phyloP scores from a whole-genome alignment of 768 basidiomycete genomes.

The Phanerochaete carnosa region DNA sequence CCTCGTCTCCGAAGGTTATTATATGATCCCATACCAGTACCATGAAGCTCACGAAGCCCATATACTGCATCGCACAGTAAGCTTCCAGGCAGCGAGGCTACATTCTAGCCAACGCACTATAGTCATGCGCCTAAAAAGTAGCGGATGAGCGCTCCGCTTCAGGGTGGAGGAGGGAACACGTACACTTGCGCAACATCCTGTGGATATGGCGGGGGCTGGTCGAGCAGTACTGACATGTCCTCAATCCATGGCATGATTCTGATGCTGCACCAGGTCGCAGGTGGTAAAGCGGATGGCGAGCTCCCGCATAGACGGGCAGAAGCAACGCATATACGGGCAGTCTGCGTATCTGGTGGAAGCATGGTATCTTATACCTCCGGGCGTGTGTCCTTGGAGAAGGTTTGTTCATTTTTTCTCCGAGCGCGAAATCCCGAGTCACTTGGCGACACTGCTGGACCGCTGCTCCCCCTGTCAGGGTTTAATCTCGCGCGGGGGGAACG shows the following conservation, averaged over 20 bases:
- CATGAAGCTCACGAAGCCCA: constrained; percentile 50
- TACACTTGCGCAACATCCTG: constrained; percentile 10
- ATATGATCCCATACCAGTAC: constrained; percentile 56
- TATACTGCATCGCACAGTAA: constrained; percentile 31
- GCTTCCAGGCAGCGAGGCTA: not conserved
- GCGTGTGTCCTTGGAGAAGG: not conserved
- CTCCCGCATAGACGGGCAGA: not conserved
- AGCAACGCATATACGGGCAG: not conserved
- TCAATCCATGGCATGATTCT: not conserved
- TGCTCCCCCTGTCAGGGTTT: too few relatives aligned
- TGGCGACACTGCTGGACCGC: too few relatives aligned
- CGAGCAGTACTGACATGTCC: not conserved
- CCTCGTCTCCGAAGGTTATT: constrained; percentile 48
- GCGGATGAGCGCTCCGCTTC: not conserved
- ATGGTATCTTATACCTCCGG: not conserved
- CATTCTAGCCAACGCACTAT: not conserved
- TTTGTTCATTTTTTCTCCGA: not conserved
- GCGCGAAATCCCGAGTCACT: too few relatives aligned
- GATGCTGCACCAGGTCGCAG: not conserved
- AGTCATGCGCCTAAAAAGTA: constrained; percentile 5
- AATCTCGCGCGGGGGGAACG: too few relatives aligned
- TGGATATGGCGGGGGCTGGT: not conserved
- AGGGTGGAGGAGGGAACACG: not conserved
- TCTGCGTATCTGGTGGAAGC: not conserved
- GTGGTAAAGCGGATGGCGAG: not conserved